Percentiles rank a stretch among this genome's conserved stretches.
These are phyloP conservation scores for Cardiospermum halicacabum DNA, from an alignment of 345 rosid species.

Conservation along the genomic window DNA sequence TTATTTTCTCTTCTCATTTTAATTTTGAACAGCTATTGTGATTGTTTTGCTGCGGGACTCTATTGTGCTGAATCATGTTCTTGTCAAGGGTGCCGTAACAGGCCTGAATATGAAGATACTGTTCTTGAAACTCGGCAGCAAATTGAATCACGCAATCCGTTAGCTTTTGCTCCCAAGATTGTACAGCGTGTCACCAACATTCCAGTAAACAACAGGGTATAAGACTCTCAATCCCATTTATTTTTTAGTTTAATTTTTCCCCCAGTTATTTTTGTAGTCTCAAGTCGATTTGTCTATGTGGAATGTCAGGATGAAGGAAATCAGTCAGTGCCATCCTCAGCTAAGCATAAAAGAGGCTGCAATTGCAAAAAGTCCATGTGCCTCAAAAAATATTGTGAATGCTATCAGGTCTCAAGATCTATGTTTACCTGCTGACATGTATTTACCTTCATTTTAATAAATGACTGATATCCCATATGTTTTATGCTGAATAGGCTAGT, in stretches of 20 bases:
- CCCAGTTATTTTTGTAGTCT: not conserved
- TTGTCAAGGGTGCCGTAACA: slow-evolving; percentile 54
- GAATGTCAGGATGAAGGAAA: slow-evolving; percentile 37
- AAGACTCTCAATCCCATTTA: not conserved
- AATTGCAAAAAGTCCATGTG: slow-evolving; percentile 71
- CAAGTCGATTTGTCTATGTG: not conserved
- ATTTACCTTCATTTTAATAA: slow-evolving; percentile 6
- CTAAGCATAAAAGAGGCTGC: slow-evolving; percentile 63
- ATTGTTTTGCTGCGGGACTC: slow-evolving; percentile 63
- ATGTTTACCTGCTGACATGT: not conserved
- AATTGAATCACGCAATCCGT: slow-evolving; percentile 58
- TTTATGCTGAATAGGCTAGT: slow-evolving; percentile 28
- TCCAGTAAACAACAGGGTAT: slow-evolving; percentile 26
- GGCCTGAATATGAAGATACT: slow-evolving; percentile 44
- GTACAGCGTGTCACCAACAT: slow-evolving; percentile 22
- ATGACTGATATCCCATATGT: slow-evolving; percentile 38
- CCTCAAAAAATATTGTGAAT: slow-evolving; percentile 65
- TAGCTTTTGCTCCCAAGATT: slow-evolving; percentile 63
- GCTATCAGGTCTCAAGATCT: slow-evolving; percentile 48
- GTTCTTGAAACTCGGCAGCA: slow-evolving; percentile 50
- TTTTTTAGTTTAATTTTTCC: not conserved
- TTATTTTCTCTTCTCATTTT: not conserved
- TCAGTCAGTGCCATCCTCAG: slow-evolving; percentile 31
- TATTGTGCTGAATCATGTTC: slow-evolving; percentile 54
- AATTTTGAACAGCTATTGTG: slow-evolving; percentile 50